Evolutionary conservation across 1,139 yeast species (phyloP), one percentile per base, ranked within the genome.

Genomic region (Hyphopichia khmerensis): DNA sequence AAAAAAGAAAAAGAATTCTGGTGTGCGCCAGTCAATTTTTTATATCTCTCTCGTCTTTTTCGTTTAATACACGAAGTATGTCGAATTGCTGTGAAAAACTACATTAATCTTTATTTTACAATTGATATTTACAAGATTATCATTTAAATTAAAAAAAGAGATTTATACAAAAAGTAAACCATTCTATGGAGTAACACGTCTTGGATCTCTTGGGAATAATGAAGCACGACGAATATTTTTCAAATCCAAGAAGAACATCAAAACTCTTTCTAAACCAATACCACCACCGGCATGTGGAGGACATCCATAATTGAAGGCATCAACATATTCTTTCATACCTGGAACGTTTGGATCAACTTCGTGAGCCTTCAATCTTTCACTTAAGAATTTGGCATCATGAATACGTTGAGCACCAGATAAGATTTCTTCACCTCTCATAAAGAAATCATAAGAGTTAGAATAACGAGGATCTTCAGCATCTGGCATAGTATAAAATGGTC

Each of bases 251-350:
- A 80, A 93, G 80, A 93, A 93, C 98, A 93, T 93, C 51, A 93
- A 90, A 35, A 93, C 99, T 75, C 99, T 88, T 73, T 93, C 99
- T 53, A 93, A 75, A 57, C 99, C 99, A 64, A 93, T 93, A 70
- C 99, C 99, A 72, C 99, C 99, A 65, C 99, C 99, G 21, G 96
- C 99, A 59, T 93, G 99, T 40, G 99, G 99, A 51, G 96, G 84
- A 77, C 97, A 93, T 17, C 98, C 99, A 63, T 86, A 91, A 38
- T 80, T 73, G 75, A 95, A 93, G 17, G 96, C 95, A 51, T 91
- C 91, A 48, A 89, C 85, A 67, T 95, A 93, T 63, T 95, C 98
- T 61, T 78, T 77, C 59, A 91, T 74, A 50, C 98, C 98, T 29
- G 90, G 87, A 49, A 79, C 79, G 43, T 69, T 70, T 48, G 96